Evolutionary conservation across 257 asterid species (phyloP).

Genomic region (Catharanthus roseus): DNA sequence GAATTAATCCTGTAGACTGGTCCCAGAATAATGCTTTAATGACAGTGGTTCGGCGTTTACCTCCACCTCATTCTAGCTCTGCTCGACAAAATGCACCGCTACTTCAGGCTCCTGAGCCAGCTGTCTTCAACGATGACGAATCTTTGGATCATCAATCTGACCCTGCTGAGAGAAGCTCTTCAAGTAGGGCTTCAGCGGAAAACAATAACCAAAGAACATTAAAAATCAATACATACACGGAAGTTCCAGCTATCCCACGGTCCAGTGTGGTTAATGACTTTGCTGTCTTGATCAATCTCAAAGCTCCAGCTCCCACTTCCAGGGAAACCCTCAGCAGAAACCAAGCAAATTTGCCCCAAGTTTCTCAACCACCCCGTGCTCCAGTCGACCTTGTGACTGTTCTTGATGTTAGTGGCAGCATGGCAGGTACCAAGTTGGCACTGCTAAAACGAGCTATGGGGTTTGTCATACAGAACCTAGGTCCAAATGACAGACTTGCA

Average conservation of each 20-base stretch:
- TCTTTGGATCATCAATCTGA: slow-evolving; percentile 46
- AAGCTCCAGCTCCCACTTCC: slow-evolving; percentile 73
- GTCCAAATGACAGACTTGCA: slow-evolving; percentile 83
- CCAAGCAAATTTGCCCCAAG: slow-evolving; percentile 28
- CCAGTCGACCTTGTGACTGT: slow-evolving; percentile 97
- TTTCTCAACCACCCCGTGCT: slow-evolving; percentile 62
- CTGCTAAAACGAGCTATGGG: slow-evolving; percentile 97
- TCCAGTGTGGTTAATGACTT: slow-evolving; percentile 39
- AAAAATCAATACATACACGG: slow-evolving; percentile 55
- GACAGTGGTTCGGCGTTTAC: slow-evolving; percentile 59
- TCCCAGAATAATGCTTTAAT: slow-evolving; percentile 51
- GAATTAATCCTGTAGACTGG: slow-evolving; percentile 53
- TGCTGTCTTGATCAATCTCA: slow-evolving; percentile 64
- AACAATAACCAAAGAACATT: slow-evolving; percentile 38
- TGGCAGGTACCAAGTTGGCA: slow-evolving; percentile 98
- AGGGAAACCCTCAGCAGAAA: slow-evolving; percentile 28
- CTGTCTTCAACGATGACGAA: slow-evolving; percentile 81
- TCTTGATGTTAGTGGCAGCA: slow-evolving; percentile 96
- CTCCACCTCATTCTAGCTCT: slow-evolving; percentile 63
- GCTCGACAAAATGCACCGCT: slow-evolving; percentile 34
- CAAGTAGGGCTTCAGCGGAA: slow-evolving; percentile 21
- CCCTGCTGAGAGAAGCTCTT: slow-evolving; percentile 24
- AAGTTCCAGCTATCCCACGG: slow-evolving; percentile 58
- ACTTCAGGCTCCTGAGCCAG: slow-evolving; percentile 69
- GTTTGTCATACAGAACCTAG: slow-evolving; percentile 88